Base-by-base conservation (phyloP, 805 yeast species). In the Candida tammaniensis region DNA sequence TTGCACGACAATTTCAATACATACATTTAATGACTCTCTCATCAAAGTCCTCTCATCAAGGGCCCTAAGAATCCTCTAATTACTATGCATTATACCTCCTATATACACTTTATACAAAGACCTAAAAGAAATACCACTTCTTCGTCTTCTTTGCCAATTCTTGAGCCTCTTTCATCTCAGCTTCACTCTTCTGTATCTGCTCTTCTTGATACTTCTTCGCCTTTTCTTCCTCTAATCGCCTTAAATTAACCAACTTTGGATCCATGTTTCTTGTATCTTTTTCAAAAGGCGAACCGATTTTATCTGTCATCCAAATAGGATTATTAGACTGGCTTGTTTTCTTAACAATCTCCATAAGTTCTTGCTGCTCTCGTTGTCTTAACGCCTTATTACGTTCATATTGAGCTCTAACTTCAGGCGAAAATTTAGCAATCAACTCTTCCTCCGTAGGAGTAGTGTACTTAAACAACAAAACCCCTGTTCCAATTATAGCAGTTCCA, bases 361-460 rank as follows among this genome's bases (percentile, higher is more conserved):
- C 82, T 43, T 72, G 71, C 51, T 84, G 91, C 54, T 85, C 94
- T 38, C 69, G 64, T 47, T 73, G 73, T 53, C 91, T 73, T 17
- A 82, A 55, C 7, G 65, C 78, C 44, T 66, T 71, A 49, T 82
- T 80, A 35, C 69, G 63, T 46, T 82, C 88, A 55, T 85, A 86
- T 40, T 84, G 82, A 14, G 78, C 79, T 43, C 86, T 70, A 27
- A 88, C 64, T 53, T 89, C 96, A 1, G 98, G 96, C 5, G 95
- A 83, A 44, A 88, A 70, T 32, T 72, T 59, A 1, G 80, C 76
- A 25, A 88, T 71, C 30, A 89, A 58, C 51, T 89, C 75, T 48
- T 87, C 95, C 45, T 86, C 95, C 2, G 89, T 75, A 3, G 98
- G 98, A 0, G 87, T 80, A 0, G 89, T 78, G 56, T 76, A 84